phyloP scores from a whole-genome alignment of 257 asterid species.

The Fraxinus pennsylvanica region DNA sequence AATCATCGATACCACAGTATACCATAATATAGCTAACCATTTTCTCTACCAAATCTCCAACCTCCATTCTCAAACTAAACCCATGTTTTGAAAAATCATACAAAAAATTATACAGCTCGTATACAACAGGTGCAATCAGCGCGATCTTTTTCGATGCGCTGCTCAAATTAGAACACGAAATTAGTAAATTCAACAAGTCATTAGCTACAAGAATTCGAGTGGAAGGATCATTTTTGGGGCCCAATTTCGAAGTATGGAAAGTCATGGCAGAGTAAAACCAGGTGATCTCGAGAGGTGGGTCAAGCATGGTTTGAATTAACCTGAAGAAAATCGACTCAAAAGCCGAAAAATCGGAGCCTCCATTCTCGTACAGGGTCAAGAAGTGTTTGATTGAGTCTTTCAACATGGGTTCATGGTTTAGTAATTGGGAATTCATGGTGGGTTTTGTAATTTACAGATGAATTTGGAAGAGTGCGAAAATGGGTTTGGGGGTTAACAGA shows the following conservation, averaged over 20 bases:
- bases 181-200: slow-evolving; percentile 61
- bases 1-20: slow-evolving; percentile 47
- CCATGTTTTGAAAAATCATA: slow-evolving; percentile 35
- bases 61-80: slow-evolving; percentile 39
- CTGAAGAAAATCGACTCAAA: slow-evolving; percentile 85
- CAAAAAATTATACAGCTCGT: slow-evolving; percentile 47
- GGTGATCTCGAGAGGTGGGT: slow-evolving; percentile 79
- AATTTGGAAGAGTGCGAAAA: neutral
- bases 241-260: slow-evolving; percentile 51
- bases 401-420: slow-evolving; percentile 52
- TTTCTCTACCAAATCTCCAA: slow-evolving; percentile 53
- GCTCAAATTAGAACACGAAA: slow-evolving; percentile 59
- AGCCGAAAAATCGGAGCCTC: slow-evolving; percentile 60
- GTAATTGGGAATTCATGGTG: slow-evolving; percentile 42
- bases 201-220: slow-evolving; percentile 46
- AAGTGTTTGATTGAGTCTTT: slow-evolving; percentile 73
- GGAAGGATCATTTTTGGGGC: slow-evolving; percentile 30
- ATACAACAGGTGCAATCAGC: slow-evolving; percentile 73
- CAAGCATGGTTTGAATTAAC: slow-evolving; percentile 69
- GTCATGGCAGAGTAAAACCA: slow-evolving; percentile 89
- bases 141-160: slow-evolving; percentile 57
- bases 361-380: slow-evolving; percentile 48
- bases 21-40: slow-evolving; percentile 41
- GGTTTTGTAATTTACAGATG: neutral
- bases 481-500: slow-evolving; percentile 11